phyloP scores from a whole-genome alignment of 129 eudicot species.

The Solidago caesia region DNA sequence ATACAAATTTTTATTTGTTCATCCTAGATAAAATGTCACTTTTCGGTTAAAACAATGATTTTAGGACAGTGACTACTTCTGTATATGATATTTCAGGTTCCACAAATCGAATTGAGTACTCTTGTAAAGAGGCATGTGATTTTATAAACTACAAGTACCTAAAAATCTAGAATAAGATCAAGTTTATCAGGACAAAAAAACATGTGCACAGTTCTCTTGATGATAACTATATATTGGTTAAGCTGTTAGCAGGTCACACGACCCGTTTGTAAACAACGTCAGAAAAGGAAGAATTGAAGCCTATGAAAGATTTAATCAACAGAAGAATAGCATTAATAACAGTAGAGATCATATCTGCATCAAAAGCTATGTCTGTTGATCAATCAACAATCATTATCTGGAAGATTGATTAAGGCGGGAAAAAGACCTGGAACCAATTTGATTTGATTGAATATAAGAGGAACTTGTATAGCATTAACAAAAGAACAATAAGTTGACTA shows the following conservation, averaged over 20 bases:
- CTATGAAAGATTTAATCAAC: not conserved
- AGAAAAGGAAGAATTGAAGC: not conserved
- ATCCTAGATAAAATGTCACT: constrained; percentile 19
- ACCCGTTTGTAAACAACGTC: constrained; percentile 15
- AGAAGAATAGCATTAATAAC: not conserved
- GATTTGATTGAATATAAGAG: not conserved
- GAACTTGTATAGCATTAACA: not conserved
- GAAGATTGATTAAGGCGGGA: not conserved
- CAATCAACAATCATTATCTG: not conserved
- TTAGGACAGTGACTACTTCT: constrained; percentile 18
- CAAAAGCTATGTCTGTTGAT: not conserved
- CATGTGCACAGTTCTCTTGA: constrained; percentile 12
- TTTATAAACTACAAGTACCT: constrained; percentile 15
- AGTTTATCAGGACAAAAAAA: not conserved
- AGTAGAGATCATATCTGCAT: not conserved
- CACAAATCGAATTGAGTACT: not conserved
- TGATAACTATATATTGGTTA: constrained; percentile 6
- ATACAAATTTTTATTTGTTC: constrained; percentile 1
- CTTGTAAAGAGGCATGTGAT: constrained; percentile 4
- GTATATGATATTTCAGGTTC: constrained; percentile 18
- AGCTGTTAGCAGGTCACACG: not conserved
- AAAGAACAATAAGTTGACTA: not conserved
- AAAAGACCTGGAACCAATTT: not conserved
- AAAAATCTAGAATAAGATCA: constrained; percentile 2
- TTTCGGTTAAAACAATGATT: constrained; percentile 25